Base-by-base conservation (phyloP, 2,329 filamentous ascomycete species). In the Huntiella omanensis region DNA sequence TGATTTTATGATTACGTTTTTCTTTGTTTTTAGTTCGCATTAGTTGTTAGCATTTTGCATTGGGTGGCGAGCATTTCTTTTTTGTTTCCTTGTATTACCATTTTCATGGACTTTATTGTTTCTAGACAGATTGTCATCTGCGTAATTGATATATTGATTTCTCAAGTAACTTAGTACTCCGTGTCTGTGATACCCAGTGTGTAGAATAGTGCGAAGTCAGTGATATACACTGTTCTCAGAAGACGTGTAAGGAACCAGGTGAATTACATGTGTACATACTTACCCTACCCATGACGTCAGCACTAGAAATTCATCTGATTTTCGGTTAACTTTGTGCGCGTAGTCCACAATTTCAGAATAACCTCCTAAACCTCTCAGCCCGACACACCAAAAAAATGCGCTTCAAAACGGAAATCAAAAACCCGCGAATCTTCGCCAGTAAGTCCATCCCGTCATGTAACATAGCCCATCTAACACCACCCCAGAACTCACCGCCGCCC, bases 341-440 rank as follows among this genome's bases (percentile, higher is more conserved):
- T 19, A 19, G 1, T 19, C 22, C 7, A 28, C 7, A 28, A 28
- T 28, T 28, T 3, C 6, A 28, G 8, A 7, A 28, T 8, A 7
- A 3, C 22, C 8, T 10, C 7, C 22, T 7, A 28, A 28, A 28
- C 22, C 22, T 5, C 22, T 5, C 22, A 28, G 2, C 7, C 10
- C 40, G 13, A 4, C n/a, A 33, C n/a, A n/a, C 16, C 22, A 28
- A 37, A 60, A 68, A 57, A 37, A 79, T 80, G 76, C 67, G 76
- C 46, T 80, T 80, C 64, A 75, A 71, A 54, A 77, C 76, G 5
- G 73, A 77, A 45, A 63, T 81, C 41, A 72, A 71, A 53, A 80
- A 80, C 51, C 75, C 77, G 40, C 71, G 73, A 51, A 77, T 75
- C 1, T 78, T 80, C 57, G 70, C 73, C 35, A 80, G 75, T 42